Evolutionary conservation across 2,329 filamentous ascomycete species (phyloP), one percentile per base, ranked within the genome.

Genomic region (Diaporthe sp.): DNA sequence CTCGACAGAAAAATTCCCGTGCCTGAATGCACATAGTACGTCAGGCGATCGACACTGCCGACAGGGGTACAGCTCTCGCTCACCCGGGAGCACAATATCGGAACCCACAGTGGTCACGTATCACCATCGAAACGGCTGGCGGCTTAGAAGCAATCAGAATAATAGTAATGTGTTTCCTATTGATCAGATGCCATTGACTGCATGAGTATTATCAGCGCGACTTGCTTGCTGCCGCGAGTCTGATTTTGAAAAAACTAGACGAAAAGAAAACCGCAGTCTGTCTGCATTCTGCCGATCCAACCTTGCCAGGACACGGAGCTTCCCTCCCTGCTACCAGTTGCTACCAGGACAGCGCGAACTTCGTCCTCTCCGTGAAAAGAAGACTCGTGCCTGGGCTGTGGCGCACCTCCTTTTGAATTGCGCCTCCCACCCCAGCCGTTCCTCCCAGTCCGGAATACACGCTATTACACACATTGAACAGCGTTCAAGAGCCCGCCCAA

Each of bases 391-490:
- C 76, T 42, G 61, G 25, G 42, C 46, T 53, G 51, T 57, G 22
- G 70, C 71, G 55, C 57, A 49, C 42, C 62, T 62, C 65, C 51
- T 67, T 55, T 72, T 62, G 28, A 61, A 34, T 71, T 42, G 49
- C 62, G 57, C 70, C 34, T 19, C 25, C n/a, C 39, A 42, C 22
- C 60, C 72, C 68, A 62, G 42, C 60, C 60, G 42, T 46, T 39
- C 60, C 39, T 65, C 31, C 46, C 44, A 68, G 22, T 22, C 34
- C 46, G 34, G 49, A 70, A 70, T 70, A 70, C 65, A 57, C 61
- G 51, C 61, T 75, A 76, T 60, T 75, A 72, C 74, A 76, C 76
- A 77, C 71, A 49, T 61, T 75, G 75, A 72, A 74, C 19, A 57
- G 71, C 17, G 53, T 68, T 74, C 74, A 13, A 74, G 37, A 34